Evolutionary conservation across 2,329 filamentous ascomycete genomes (phyloP).

Genomic region (Pyrenochaeta sp.): DNA sequence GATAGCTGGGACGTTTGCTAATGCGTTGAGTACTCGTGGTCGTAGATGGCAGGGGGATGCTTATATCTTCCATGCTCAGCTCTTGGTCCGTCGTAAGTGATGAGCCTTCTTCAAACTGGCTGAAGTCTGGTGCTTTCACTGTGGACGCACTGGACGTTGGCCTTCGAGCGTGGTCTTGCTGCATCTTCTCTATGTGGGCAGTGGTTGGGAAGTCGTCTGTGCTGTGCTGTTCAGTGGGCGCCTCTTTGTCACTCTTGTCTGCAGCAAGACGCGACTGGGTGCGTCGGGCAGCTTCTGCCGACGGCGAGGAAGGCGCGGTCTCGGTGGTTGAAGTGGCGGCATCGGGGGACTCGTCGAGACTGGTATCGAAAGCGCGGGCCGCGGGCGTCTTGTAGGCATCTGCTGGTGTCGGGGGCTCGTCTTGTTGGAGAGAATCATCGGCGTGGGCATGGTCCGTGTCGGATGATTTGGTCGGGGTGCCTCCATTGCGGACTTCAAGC

Average conservation of each 20-base stretch:
- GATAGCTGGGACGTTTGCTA: constrained; percentile 61
- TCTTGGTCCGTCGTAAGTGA: constrained; percentile 40
- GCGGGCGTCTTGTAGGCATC: constrained; percentile 54
- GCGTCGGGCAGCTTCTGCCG: constrained; percentile 50
- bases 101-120: constrained; percentile 36
- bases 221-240: constrained; percentile 3
- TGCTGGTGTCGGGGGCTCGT: constrained; percentile 49
- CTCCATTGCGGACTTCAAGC: constrained; percentile 25
- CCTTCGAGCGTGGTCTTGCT: constrained; percentile 31
- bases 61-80: constrained; percentile 36
- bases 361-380: constrained; percentile 32
- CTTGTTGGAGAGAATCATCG: constrained; percentile 37
- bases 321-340: constrained; percentile 39
- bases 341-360: constrained; percentile 35
- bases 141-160: constrained; percentile 50
- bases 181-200: constrained; percentile 19
- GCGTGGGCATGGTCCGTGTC: constrained; percentile 19
- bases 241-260: constrained; percentile 8
- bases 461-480: constrained; percentile 19
- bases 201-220: constrained; percentile 10
- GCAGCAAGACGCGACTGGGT: constrained; percentile 28
- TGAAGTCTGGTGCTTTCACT: constrained; percentile 47
- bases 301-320: constrained; percentile 52
- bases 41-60: constrained; percentile 23
- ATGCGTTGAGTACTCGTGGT: constrained; percentile 33